phyloP scores from a whole-genome alignment of 2,329 filamentous ascomycete species.

The Achaetomium macrosporum region DNA sequence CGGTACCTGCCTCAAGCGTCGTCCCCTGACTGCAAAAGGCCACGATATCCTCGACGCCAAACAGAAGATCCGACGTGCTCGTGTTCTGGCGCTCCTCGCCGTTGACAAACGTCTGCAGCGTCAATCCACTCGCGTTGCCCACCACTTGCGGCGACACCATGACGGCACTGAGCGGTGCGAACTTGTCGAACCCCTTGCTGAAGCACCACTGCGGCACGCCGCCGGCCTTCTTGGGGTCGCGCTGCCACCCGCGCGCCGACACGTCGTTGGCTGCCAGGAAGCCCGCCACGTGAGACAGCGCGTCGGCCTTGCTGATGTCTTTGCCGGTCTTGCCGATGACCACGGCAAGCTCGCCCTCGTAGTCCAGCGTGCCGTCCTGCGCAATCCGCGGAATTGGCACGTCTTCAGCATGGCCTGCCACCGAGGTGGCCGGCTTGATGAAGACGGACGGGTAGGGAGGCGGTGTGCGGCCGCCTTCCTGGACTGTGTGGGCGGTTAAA shows the following conservation, averaged over 20 bases:
- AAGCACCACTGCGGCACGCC: conserved; percentile 46
- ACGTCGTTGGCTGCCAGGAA: conserved; percentile 45
- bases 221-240: conserved; percentile 40
- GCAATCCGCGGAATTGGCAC: conserved; percentile 40
- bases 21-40: conserved; percentile 42
- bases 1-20: conserved; percentile 46
- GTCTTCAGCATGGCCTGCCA: conserved; percentile 32
- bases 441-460: conserved; percentile 46
- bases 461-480: background rate
- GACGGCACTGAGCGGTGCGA: conserved; percentile 43
- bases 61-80: conserved; percentile 45
- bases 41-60: conserved; percentile 42
- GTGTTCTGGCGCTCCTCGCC: conserved; percentile 44
- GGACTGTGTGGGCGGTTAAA: background rate
- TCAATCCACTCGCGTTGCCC: conserved; percentile 23
- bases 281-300: conserved; percentile 44
- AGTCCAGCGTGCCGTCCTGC: conserved; percentile 33
- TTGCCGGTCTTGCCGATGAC: conserved; percentile 50
- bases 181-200: conserved; percentile 50
- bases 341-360: conserved; percentile 45
- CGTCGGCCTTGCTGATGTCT: conserved; percentile 40
- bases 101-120: conserved; percentile 40
- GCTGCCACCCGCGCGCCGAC: conserved; percentile 48
- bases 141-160: conserved; percentile 34
- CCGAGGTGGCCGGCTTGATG: conserved; percentile 43